Evolutionary conservation across 78 protist species (phyloP).

Genomic region (Bodo saltans): DNA sequence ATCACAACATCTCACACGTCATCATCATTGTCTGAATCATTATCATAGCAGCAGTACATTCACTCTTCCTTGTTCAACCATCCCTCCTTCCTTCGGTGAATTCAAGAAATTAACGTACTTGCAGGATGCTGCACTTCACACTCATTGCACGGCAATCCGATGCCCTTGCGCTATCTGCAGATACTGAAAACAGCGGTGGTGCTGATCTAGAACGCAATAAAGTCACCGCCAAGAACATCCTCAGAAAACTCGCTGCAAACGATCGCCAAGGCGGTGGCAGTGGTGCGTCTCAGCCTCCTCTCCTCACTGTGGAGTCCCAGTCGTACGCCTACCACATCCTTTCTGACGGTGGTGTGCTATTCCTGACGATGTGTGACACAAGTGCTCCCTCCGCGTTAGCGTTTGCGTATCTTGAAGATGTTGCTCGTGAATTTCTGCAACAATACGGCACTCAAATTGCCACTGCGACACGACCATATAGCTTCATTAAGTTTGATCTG

Average conservation of each 20-base stretch:
- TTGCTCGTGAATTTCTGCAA: constrained; percentile 50
- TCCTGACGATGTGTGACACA: background rate
- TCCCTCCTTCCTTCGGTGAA: too few species aligned
- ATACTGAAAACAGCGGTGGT: background rate
- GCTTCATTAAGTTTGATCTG: constrained; percentile 66
- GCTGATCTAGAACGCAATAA: background rate
- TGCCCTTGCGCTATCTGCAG: background rate
- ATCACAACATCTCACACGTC: too few species aligned
- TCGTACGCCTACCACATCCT: background rate
- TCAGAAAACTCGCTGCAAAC: background rate
- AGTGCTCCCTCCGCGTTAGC: constrained; percentile 39
- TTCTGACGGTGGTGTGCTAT: background rate
- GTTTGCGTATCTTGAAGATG: constrained; percentile 63
- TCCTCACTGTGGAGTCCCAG: background rate
- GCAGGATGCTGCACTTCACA: background rate
- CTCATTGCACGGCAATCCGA: background rate
- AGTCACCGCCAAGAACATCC: background rate
- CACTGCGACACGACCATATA: constrained; percentile 69
- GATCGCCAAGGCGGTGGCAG: too few species aligned
- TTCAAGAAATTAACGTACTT: too few species aligned
- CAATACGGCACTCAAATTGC: constrained; percentile 52
- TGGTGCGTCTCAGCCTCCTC: background rate
- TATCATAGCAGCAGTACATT: too few species aligned
- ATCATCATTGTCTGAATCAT: too few species aligned
- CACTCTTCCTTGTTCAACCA: too few species aligned